Conservation (phyloP, 2,329 filamentous ascomycete genomes). For the Dichotomopilus funicola region DNA sequence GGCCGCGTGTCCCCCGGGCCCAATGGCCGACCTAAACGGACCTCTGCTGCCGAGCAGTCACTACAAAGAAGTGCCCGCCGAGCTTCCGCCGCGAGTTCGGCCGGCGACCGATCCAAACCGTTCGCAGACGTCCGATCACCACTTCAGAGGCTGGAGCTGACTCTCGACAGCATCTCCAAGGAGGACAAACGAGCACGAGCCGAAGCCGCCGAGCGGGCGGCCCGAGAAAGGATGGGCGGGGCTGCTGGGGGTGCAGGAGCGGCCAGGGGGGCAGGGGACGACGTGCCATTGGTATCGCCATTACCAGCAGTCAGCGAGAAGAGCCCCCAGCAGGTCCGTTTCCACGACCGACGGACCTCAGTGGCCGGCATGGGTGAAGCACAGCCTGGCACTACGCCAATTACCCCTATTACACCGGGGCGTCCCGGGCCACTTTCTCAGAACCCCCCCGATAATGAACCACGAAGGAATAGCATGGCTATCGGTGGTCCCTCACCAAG, state of each 20-base stretch:
- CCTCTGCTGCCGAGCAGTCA: constrained; percentile 25
- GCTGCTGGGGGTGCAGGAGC: not conserved
- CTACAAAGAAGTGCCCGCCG: constrained; percentile 28
- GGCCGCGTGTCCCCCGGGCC: constrained; percentile 19
- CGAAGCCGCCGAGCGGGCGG: constrained; percentile 70
- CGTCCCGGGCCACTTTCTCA: constrained; percentile 28
- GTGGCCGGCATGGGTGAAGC: constrained; percentile 20
- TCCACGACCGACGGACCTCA: constrained; percentile 25
- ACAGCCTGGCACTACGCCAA: constrained; percentile 18
- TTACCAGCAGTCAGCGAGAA: constrained; percentile 15
- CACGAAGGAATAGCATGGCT: constrained; percentile 22
- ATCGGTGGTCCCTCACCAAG: constrained; percentile 24
- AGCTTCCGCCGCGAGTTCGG: constrained; percentile 32
- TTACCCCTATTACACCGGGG: constrained; percentile 19
- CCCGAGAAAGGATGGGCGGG: constrained; percentile 46
- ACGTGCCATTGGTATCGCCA: not conserved
- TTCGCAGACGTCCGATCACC: constrained; percentile 81
- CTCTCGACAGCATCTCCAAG: constrained; percentile 87
- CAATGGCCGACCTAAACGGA: constrained; percentile 26
- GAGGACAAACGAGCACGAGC: constrained; percentile 86
- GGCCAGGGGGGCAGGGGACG: constrained; percentile 18
- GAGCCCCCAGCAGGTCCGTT: constrained; percentile 28
- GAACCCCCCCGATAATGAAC: constrained; percentile 28
- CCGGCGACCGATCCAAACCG: constrained; percentile 44
- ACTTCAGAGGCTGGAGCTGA: constrained; percentile 86